Conservation (phyloP, 2,329 filamentous ascomycete species). For the Colletotrichum sp. region DNA sequence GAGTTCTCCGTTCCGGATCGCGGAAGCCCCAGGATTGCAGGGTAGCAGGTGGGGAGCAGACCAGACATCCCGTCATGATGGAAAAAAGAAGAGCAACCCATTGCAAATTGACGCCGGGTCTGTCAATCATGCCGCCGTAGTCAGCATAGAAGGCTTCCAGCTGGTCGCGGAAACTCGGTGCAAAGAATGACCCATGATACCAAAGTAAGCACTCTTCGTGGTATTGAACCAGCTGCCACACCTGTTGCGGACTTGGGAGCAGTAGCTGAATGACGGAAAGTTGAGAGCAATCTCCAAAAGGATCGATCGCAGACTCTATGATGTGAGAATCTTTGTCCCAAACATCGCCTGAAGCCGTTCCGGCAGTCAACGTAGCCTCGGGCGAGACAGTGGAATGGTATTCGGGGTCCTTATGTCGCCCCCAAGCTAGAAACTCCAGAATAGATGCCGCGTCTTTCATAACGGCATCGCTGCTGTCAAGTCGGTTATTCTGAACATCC, state of each 20-base stretch:
- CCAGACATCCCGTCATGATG: not conserved
- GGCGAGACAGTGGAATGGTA: not conserved
- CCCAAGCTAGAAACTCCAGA: constrained; percentile 54
- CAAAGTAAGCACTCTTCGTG: not conserved
- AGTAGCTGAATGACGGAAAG: not conserved
- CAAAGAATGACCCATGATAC: not conserved
- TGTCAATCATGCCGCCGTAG: not conserved
- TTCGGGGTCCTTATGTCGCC: constrained; percentile 44
- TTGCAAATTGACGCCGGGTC: not conserved
- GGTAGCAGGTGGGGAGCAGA: not conserved
- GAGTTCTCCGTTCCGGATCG: not conserved
- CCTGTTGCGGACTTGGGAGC: not conserved
- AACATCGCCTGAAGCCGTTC: not conserved
- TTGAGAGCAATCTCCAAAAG: not conserved
- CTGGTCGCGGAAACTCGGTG: not conserved
- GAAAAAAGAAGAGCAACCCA: not conserved
- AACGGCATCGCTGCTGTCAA: constrained; percentile 26
- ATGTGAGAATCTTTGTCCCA: not conserved
- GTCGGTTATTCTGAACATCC: not conserved
- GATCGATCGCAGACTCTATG: not conserved
- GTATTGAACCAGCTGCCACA: not conserved
- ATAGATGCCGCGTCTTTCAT: constrained; percentile 48
- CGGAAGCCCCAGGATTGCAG: not conserved
- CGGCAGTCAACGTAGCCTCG: not conserved
- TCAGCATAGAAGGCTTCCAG: not conserved